Conservation (phyloP, 805 yeast species). For the Teunomyces funiuensis region DNA sequence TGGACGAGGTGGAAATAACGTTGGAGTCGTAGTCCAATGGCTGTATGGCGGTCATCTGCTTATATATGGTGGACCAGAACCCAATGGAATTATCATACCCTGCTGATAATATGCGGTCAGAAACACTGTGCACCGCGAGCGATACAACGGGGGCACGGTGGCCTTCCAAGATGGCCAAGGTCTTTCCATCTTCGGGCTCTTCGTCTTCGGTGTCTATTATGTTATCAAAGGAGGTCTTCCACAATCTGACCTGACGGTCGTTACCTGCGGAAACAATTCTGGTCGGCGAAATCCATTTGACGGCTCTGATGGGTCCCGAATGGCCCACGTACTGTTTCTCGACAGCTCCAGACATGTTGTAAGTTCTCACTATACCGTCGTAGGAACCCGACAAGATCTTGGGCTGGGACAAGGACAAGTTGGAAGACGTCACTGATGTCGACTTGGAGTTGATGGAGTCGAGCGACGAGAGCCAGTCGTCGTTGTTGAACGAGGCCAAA, state of each 20-base stretch:
- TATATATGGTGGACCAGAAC: conserved; percentile 84
- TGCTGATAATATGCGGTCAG: conserved; percentile 75
- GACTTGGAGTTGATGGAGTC: conserved; percentile 46
- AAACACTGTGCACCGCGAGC: conserved; percentile 54
- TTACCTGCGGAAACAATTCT: conserved; percentile 83
- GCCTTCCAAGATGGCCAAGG: conserved; percentile 83
- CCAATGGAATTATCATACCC: conserved; percentile 79
- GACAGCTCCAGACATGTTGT: conserved; percentile 78
- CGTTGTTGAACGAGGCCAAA: conserved; percentile 82
- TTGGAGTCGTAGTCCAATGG: conserved; percentile 43
- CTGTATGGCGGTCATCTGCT: conserved; percentile 71
- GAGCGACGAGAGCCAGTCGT: conserved; percentile 91
- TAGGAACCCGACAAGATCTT: conserved; percentile 84
- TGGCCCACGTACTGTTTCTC: conserved; percentile 85
- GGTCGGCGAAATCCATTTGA: conserved; percentile 72
- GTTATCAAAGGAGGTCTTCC: conserved; percentile 63
- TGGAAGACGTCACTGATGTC: conserved; percentile 21
- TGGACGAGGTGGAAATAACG: conserved; percentile 67
- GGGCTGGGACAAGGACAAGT: conserved; percentile 35
- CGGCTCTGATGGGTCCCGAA: conserved; percentile 80
- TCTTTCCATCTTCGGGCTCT: conserved; percentile 62
- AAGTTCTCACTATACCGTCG: conserved; percentile 91
- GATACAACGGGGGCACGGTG: conserved; percentile 86
- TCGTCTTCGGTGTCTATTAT: conserved; percentile 43
- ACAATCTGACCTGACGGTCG: conserved; percentile 83